Conservation (phyloP, 495 filamentous ascomycete genomes). For the Letharia lupina region DNA sequence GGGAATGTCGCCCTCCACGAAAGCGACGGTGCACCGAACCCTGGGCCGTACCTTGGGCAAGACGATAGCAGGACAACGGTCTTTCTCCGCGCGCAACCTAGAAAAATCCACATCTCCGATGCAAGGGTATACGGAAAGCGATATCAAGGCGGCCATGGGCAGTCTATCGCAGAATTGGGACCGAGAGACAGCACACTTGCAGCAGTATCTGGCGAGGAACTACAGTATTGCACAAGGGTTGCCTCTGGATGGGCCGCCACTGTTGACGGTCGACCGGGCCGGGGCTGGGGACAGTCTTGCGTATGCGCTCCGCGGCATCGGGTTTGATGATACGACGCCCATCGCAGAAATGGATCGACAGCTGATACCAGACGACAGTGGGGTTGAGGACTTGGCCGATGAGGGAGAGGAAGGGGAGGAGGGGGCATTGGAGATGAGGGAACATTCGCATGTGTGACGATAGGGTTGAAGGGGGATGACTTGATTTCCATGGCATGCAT, state of each 20-base stretch:
- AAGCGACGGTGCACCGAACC: conserved; percentile 26
- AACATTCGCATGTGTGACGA: conserved; percentile 9
- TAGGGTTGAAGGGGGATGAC: neutral
- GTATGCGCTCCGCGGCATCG: conserved; percentile 14
- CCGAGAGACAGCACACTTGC: conserved; percentile 46
- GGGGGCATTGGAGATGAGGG: conserved; percentile 8
- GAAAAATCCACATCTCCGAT: conserved; percentile 20
- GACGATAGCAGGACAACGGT: conserved; percentile 33
- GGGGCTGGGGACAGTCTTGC: conserved; percentile 16
- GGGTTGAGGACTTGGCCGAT: conserved; percentile 7
- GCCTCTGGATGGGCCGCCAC: conserved; percentile 23
- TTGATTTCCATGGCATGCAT: neutral
- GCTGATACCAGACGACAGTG: conserved; percentile 14
- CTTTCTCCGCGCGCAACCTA: conserved; percentile 22
- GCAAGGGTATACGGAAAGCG: conserved; percentile 36
- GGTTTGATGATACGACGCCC: conserved; percentile 25
- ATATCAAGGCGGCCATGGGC: conserved; percentile 45
- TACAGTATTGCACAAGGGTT: conserved; percentile 46
- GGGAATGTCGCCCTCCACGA: conserved; percentile 20
- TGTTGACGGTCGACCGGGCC: conserved; percentile 14
- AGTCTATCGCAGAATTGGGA: conserved; percentile 57
- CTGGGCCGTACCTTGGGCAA: conserved; percentile 25
- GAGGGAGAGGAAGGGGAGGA: conserved; percentile 19
- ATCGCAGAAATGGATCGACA: conserved; percentile 22
- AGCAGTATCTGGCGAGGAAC: conserved; percentile 54